Base-by-base conservation (phyloP, 306 rosid genomes). In the Gynostemma pentaphyllum region DNA sequence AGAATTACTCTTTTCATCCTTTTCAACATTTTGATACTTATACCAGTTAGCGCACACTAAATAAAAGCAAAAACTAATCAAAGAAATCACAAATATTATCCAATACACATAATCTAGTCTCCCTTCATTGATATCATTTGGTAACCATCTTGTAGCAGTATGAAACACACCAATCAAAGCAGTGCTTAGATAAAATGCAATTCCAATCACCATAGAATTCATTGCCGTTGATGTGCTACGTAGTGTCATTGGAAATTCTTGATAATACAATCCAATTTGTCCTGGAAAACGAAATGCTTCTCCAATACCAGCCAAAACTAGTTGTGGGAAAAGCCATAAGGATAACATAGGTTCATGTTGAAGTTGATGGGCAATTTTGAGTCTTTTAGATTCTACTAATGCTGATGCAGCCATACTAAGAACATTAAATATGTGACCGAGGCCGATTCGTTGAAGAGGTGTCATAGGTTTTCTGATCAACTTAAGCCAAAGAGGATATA, bases 211-310 rank as follows among this genome's bases (percentile, higher is more conserved):
- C 74, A 79, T 1, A 0, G 84, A 69, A 2, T 81, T 72, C 85
- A 83, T 77, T 7, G 95, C 78, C 0, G 83, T 83, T 9, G 90
- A 73, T 23, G 87, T 81, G 60, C 70, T 87, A 36, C 44, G 7
- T 1, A 83, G 59, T n/a, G 95, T 70, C 18, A 21, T 26, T 1
- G 84, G 86, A 74, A 87, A 81, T 48, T 87, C 78, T 57, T 87
- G 87, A 37, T 79, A 87, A 39, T 78, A 87, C 28, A 87, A 72
- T 23, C 82, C 62, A 64, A 80, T 83, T 51, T 81, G 90, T 26
- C 71, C 86, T 1, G 83, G 90, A 64, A 79, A n/a, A n/a, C n/a
- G n/a, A n/a, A n/a, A n/a, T n/a, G n/a, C n/a, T n/a, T n/a, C n/a
- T n/a, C n/a, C n/a, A n/a, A n/a, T n/a, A n/a, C n/a, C n/a, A n/a